phyloP scores from a whole-genome alignment of 2,329 filamentous ascomycete species.

The Pseudohalonectria lignicola region DNA sequence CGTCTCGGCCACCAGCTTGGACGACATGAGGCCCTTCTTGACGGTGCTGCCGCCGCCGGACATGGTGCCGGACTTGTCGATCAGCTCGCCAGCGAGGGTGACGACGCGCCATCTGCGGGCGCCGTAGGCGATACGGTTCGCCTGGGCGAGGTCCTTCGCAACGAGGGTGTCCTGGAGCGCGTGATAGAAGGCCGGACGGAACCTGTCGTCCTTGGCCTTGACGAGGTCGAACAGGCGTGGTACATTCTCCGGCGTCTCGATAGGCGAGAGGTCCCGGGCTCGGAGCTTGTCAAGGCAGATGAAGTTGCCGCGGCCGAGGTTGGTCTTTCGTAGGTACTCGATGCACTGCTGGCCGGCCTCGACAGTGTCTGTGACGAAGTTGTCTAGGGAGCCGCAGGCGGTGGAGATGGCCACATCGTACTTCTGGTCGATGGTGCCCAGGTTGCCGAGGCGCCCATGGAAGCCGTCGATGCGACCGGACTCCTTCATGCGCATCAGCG shows the following conservation, averaged over 20 bases:
- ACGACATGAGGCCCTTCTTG: conserved; percentile 91
- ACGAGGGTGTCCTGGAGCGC: conserved; percentile 93
- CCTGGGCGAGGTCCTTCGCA: conserved; percentile 84
- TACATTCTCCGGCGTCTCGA: conserved; percentile 84
- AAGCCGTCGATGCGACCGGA: conserved; percentile 96
- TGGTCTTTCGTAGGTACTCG: conserved; percentile 94
- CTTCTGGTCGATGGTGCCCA: conserved; percentile 84
- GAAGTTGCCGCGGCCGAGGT: conserved; percentile 91
- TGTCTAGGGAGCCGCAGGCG: conserved; percentile 81
- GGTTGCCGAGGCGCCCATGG: conserved; percentile 86
- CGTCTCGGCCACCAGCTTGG: conserved; percentile 79
- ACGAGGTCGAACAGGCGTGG: conserved; percentile 90
- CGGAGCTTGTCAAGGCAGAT: conserved; percentile 87
- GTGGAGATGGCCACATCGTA: conserved; percentile 99
- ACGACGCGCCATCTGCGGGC: conserved; percentile 92
- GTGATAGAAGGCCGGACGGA: conserved; percentile 87
- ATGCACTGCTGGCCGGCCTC: conserved; percentile 97
- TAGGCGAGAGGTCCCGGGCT: conserved; percentile 62
- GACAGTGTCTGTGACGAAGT: conserved; percentile 93
- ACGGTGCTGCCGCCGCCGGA: conserved; percentile 88
- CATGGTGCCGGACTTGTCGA: conserved; percentile 98
- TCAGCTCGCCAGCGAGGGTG: conserved; percentile 86
- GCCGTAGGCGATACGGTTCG: conserved; percentile 93
- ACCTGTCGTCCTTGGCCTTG: conserved; percentile 76
- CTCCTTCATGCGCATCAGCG: conserved; percentile 88